These are phyloP conservation scores for Yamadazyma spencermartinsiae DNA, from an alignment of 1,139 yeast species.

Conservation along the genomic window DNA sequence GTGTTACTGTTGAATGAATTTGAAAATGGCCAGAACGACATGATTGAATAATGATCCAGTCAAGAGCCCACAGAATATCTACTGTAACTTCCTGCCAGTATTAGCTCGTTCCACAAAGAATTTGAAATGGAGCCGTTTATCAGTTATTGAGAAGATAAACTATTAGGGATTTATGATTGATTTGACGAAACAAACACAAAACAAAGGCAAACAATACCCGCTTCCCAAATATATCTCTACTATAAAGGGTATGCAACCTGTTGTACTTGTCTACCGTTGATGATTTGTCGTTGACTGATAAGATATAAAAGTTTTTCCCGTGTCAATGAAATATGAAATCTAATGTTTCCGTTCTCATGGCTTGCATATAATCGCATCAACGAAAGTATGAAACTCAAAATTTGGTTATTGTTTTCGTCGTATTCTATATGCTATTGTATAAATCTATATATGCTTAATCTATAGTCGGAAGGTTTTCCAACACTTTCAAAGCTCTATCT, in stretches of 20 bases:
- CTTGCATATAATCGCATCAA: conserved; percentile 3
- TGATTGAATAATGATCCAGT: conserved; percentile 10
- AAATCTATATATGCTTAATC: conserved; percentile 14
- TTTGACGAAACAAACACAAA: not conserved
- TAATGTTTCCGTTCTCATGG: conserved; percentile 2
- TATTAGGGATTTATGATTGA: not conserved
- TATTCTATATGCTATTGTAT: conserved; percentile 3
- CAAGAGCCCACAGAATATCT: too few species aligned
- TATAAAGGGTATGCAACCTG: too few species aligned
- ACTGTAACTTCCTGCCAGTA: too few species aligned
- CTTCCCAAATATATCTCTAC: too few species aligned
- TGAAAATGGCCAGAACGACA: conserved; percentile 54
- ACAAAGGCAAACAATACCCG: too few species aligned
- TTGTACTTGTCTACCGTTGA: too few species aligned
- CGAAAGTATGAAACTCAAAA: too few species aligned
- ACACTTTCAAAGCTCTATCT: conserved; percentile 37
- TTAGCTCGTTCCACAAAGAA: too few species aligned
- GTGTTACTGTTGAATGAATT: conserved; percentile 41
- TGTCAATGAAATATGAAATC: not conserved
- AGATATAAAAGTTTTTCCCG: not conserved
- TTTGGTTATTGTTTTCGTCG: not conserved
- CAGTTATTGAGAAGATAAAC: not conserved
- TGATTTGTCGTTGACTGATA: too few species aligned
- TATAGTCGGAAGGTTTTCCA: conserved; percentile 26
- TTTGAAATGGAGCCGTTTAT: not conserved